Conservation (phyloP, 768 basidiomycete species). For the Dictyophora rubrovolvata region DNA sequence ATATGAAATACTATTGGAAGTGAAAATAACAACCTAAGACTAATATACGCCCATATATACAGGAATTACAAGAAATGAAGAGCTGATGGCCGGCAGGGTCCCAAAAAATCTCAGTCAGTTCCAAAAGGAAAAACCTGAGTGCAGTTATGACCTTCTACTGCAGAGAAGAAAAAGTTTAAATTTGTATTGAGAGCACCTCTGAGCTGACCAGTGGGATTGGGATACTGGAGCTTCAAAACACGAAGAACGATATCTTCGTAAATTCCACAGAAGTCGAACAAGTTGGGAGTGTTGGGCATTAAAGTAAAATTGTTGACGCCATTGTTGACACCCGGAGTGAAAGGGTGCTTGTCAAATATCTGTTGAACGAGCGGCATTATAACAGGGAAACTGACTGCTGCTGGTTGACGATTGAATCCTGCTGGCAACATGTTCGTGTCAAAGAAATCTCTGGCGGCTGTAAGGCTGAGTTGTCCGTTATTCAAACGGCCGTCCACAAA, state of each 20-base stretch:
- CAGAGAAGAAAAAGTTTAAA: conserved; percentile 1
- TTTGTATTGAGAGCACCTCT: conserved; percentile 3
- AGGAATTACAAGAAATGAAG: no score
- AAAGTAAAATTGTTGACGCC: background rate
- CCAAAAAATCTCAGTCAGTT: no score
- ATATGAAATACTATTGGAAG: no score
- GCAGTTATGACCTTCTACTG: background rate
- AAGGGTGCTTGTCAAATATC: background rate
- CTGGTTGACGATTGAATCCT: background rate
- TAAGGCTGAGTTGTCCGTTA: background rate
- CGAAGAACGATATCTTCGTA: conserved; percentile 3
- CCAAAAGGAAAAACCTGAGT: background rate
- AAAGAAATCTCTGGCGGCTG: conserved; percentile 1
- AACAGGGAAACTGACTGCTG: background rate
- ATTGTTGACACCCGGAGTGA: conserved; percentile 3
- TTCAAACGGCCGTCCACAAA: conserved; percentile 1
- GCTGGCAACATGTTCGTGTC: background rate
- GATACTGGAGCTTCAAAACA: conserved; percentile 2
- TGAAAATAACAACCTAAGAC: no score
- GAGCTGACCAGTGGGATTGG: conserved; percentile 6
- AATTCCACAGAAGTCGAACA: background rate
- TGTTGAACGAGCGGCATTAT: background rate
- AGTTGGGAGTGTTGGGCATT: background rate
- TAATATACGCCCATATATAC: no score
- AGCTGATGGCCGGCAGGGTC: no score